These are phyloP conservation scores for Globisporangium radiosum DNA, from an alignment of 352 stramenopile species.

Conservation along the genomic window DNA sequence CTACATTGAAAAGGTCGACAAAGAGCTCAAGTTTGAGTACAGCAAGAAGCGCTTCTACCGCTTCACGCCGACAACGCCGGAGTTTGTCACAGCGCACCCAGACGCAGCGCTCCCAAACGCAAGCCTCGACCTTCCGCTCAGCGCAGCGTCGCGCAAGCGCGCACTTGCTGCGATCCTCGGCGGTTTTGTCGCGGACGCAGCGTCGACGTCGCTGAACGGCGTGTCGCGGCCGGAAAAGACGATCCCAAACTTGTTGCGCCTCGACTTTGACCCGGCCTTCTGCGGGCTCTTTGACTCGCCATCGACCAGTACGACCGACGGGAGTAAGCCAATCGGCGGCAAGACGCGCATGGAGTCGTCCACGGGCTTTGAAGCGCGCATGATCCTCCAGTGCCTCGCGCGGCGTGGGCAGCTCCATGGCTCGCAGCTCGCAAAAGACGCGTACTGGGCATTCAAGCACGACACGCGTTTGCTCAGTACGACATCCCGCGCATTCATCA, in stretches of 20 bases:
- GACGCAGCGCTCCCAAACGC: conserved; percentile 39
- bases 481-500: conserved; percentile 70
- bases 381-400: conserved; percentile 66
- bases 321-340: neutral
- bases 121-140: conserved; percentile 61
- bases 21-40: conserved; percentile 82
- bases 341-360: conserved; percentile 60
- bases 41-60: conserved; percentile 77
- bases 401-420: conserved; percentile 64
- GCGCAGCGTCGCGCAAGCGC: conserved; percentile 43
- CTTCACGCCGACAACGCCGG: conserved; percentile 69
- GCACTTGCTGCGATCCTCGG: conserved; percentile 64
- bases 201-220: conserved; percentile 72
- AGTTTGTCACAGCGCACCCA: conserved; percentile 42
- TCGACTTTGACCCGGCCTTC: conserved; percentile 76
- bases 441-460: conserved; percentile 81
- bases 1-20: conserved; percentile 80
- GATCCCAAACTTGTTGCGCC: conserved; percentile 64
- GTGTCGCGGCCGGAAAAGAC: conserved; percentile 72
- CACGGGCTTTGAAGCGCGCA: conserved; percentile 70
- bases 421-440: conserved; percentile 69
- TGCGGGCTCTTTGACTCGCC: conserved; percentile 52
- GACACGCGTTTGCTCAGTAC: conserved; percentile 63
- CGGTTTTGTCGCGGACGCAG: conserved; percentile 70
- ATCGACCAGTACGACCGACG: no score